Evolutionary conservation across 2,329 filamentous ascomycete genomes (phyloP), one percentile per base, ranked within the genome.

Genomic region (Ceratocystis diversiconidia): DNA sequence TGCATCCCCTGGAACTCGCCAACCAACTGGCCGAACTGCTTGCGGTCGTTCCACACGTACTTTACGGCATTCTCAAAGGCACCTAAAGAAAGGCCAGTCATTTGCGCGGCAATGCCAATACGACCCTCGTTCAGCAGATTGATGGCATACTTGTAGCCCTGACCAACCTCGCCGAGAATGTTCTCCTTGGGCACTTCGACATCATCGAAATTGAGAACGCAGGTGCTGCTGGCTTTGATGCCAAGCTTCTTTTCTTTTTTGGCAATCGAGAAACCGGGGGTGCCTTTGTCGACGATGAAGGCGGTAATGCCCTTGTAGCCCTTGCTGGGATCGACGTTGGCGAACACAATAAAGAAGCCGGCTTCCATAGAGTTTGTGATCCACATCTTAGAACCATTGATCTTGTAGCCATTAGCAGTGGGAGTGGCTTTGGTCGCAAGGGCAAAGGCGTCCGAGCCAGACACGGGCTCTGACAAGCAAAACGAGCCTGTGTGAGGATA

Each of bases 211-310:
- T 90, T 97, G 75, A 99, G 82, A 69, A 96, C 92, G 76, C 94
- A 99, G 41, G 94, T 99, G 78, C 89, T 95, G 78, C 89, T 95
- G 64, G 94, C 94, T 73, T 84, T 87, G 79, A 99, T 99, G 67
- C 94, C 94, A 61, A 99, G 86, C 81, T 99, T 99, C 87, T 97
- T 97, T 82, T 99, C 94, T 81, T 99, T 99, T 84, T 99, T 99
- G 50, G 94, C 91, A 72, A 99, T 95, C 68, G 84, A 86, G 80
- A 99, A 96, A 43, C 94, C 94, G 65, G 87, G 86, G 62, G 85
- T 89, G 72, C 81, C 87, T 80, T 96, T 96, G 77, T 96, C 92
- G 52, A 97, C 86, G 68, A 99, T 80, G 74, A 99, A 99, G 63
- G 94, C 94, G 1, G 91, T 92, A 76, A 99, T 99, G 67, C 94